These are phyloP conservation scores for Chenopodium quinoa DNA, from an alignment of 148 eudicot species.

Conservation along the genomic window DNA sequence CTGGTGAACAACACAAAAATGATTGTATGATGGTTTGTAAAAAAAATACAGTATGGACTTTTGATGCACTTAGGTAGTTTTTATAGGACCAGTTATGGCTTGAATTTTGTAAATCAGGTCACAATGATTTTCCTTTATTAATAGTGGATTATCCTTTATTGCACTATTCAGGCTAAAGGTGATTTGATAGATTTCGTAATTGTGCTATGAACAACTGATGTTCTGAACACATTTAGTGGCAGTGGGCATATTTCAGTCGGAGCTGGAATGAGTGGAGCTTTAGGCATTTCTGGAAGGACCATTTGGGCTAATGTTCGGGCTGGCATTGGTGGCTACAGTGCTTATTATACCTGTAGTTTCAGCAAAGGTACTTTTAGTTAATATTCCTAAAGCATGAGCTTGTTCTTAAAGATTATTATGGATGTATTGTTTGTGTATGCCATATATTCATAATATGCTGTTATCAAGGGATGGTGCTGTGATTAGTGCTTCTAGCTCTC, in stretches of 20 bases:
- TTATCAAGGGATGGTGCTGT: no score
- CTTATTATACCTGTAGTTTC: constrained; percentile 76
- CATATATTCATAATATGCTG: no score
- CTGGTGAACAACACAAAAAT: no score
- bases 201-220: constrained; percentile 59
- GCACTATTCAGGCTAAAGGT: constrained; percentile 55
- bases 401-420: no score
- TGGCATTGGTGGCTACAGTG: constrained; percentile 58
- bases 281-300: constrained; percentile 60
- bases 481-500: no score
- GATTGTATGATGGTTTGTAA: no score
- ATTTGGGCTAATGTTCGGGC: constrained; percentile 64
- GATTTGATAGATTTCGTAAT: constrained; percentile 66
- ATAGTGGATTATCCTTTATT: neutral
- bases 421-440: no score
- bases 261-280: constrained; percentile 77
- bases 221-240: constrained; percentile 55
- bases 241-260: constrained; percentile 60
- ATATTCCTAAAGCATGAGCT: no score
- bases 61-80: no score
- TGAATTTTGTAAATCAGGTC: neutral
- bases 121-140: no score
- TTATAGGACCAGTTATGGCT: no score
- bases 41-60: no score
- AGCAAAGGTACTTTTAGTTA: constrained; percentile 50